Conservation (phyloP, 1,284 basidiomycete species). For the Cryptococcus sp. region DNA sequence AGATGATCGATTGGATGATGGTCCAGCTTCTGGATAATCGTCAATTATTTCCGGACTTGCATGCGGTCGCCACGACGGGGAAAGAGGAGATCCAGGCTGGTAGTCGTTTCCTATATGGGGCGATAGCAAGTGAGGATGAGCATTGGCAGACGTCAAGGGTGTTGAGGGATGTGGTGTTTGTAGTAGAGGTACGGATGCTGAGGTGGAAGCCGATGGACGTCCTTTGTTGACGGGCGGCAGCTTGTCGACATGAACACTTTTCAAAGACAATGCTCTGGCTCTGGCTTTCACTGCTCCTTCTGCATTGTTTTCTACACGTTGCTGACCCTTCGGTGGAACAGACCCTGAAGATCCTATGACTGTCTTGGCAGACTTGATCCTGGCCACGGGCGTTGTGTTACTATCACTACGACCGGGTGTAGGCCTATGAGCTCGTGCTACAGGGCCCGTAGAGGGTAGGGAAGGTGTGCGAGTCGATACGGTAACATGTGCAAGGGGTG, state of each 20-base stretch:
- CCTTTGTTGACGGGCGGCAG: not conserved
- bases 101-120: not conserved
- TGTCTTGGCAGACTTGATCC: constrained; percentile 10
- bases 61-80: not conserved
- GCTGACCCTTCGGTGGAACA: not conserved
- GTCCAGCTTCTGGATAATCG: not conserved
- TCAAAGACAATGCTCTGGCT: not conserved
- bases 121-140: not conserved
- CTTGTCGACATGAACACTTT: not conserved
- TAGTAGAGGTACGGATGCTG: too few species aligned
- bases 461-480: not conserved
- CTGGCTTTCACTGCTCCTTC: not conserved
- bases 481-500: not conserved
- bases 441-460: not conserved
- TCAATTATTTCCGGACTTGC: not conserved
- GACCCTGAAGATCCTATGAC: not conserved
- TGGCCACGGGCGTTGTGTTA: constrained; percentile 8
- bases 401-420: not conserved
- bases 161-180: constrained; percentile 4
- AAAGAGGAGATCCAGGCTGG: not conserved
- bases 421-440: too few species aligned
- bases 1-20: constrained; percentile 9
- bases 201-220: not conserved
- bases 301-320: not conserved
- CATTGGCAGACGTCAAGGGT: not conserved